These are phyloP conservation scores for Teratosphaeriaceae sp. DNA, from an alignment of 2,329 filamentous ascomycete genomes.

Conservation along the genomic window DNA sequence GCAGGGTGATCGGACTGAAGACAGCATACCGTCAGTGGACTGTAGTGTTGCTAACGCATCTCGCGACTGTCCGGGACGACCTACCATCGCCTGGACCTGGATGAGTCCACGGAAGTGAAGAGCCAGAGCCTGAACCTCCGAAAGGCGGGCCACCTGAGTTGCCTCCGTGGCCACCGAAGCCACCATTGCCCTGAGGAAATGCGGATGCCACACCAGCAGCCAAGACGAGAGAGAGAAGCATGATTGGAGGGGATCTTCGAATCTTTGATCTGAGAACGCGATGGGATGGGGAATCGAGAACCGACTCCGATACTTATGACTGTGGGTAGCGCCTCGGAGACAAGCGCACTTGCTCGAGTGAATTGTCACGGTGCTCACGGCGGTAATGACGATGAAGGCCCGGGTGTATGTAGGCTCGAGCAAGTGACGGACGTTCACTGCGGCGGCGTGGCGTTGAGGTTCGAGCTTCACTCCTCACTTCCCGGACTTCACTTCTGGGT, in stretches of 20 bases:
- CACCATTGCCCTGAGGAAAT: background rate
- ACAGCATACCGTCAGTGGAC: too few relatives aligned
- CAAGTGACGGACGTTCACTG: too few relatives aligned
- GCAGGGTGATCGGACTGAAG: background rate
- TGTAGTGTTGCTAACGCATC: background rate
- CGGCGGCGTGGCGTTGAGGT: too few relatives aligned
- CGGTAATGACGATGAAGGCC: too few relatives aligned
- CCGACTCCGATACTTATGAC: too few relatives aligned
- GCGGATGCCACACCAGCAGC: background rate
- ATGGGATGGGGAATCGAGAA: too few relatives aligned
- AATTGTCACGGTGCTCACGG: too few relatives aligned
- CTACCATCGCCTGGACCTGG: conserved; percentile 1
- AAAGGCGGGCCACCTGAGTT: background rate
- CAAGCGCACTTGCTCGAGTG: too few relatives aligned
- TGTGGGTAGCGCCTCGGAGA: too few relatives aligned
- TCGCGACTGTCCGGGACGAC: background rate
- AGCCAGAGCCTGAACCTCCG: background rate
- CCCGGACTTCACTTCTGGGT: too few relatives aligned
- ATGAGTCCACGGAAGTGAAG: background rate
- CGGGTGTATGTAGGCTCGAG: too few relatives aligned
- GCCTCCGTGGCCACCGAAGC: background rate
- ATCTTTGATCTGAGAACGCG: background rate
- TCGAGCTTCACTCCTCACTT: too few relatives aligned
- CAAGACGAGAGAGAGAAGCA: background rate
- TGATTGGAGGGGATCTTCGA: background rate